A percentile compares a stretch with the other conserved stretches of the same genome.
These are phyloP conservation scores for Vigna hirtella DNA, from an alignment of 306 rosid species.

Conservation along the genomic window DNA sequence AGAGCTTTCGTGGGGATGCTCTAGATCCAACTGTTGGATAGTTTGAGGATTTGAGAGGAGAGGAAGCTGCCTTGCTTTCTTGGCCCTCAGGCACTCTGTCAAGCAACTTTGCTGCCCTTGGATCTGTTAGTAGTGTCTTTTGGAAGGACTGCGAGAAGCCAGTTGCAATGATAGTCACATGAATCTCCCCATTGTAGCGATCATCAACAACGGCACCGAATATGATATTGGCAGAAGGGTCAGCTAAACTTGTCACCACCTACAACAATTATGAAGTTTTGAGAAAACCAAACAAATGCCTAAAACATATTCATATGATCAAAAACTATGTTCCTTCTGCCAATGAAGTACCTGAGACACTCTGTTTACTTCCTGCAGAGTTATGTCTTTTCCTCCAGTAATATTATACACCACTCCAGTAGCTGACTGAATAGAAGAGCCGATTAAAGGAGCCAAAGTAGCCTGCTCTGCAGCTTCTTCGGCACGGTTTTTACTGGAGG, in stretches of 20 bases:
- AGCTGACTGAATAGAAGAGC: constrained; percentile 94
- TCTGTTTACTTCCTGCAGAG: constrained; percentile 93
- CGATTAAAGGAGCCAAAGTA: constrained; percentile 91
- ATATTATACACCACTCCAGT: constrained; percentile 93
- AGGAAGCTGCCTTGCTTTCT: constrained; percentile 64
- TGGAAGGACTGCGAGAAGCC: constrained; percentile 96
- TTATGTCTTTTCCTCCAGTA: constrained; percentile 96
- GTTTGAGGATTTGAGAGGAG: constrained; percentile 54
- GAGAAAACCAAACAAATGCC: background rate
- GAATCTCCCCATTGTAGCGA: constrained; percentile 91
- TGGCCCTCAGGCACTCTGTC: constrained; percentile 61
- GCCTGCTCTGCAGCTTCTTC: constrained; percentile 99
- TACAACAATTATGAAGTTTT: constrained; percentile 42
- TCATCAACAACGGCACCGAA: constrained; percentile 96
- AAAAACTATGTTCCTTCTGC: constrained; percentile 37
- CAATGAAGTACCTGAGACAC: constrained; percentile 83
- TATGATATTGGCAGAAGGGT: constrained; percentile 95
- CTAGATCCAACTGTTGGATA: constrained; percentile 58
- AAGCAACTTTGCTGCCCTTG: constrained; percentile 74
- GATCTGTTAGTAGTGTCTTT: constrained; percentile 84
- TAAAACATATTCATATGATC: constrained; percentile 16
- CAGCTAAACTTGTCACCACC: constrained; percentile 97
- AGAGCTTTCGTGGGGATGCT: constrained; percentile 68
- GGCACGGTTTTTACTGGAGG: constrained; percentile 96
- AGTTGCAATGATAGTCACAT: constrained; percentile 90